Evolutionary conservation across 768 basidiomycete species (phyloP), one percentile per base, ranked within the genome.

Genomic region (Amanita subjunquillea): DNA sequence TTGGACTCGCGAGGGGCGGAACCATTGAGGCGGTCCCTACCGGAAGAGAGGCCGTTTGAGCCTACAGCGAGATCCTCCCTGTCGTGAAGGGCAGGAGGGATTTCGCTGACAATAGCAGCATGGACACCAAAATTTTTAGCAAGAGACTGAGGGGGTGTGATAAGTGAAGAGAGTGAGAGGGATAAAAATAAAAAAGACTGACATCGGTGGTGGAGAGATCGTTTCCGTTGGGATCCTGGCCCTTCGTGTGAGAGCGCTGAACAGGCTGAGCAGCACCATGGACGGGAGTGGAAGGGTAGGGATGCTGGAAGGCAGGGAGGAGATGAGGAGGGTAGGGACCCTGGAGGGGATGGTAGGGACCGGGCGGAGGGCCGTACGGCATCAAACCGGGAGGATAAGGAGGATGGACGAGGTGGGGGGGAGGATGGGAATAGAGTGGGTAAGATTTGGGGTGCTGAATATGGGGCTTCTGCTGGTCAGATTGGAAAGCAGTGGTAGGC

Each of bases 101-200:
- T 70, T 54, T 80, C 81, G 54, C 70, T 77, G 48, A 88, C 79
- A 57, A 91, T 88, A 40, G 76, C 75, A 25, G 80, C 71, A 47
- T 83, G 78, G 27, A 91, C 88, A 45, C 88, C 88, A 60, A 91
- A 91, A 61, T 75, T 82, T 66, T 82, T 86, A 39, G 85, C 88
- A 46, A 90, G 76, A 23, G 85, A 74, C 76, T 17, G 17, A 17
- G 20, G 30, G 20, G 30, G 17, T 47, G 25, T 45, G 23, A 36
- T 25, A 7, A 46, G 10, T 51, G 57, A 44, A 54, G 27, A 49
- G 34, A 15, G n/a, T 7, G 34, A 22, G 43, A 42, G 38, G 20
- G 17, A 53, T 17, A 17, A 2, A 29, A 17, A 30, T 5, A 40
- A 20, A 4, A 17, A 27, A 20, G 54, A 62, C 66, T 43, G 58